A percentile compares a stretch with the other conserved stretches of the same genome.
Conservation (phyloP, 1,284 basidiomycete species). For the Sanghuangporus baumii region DNA sequence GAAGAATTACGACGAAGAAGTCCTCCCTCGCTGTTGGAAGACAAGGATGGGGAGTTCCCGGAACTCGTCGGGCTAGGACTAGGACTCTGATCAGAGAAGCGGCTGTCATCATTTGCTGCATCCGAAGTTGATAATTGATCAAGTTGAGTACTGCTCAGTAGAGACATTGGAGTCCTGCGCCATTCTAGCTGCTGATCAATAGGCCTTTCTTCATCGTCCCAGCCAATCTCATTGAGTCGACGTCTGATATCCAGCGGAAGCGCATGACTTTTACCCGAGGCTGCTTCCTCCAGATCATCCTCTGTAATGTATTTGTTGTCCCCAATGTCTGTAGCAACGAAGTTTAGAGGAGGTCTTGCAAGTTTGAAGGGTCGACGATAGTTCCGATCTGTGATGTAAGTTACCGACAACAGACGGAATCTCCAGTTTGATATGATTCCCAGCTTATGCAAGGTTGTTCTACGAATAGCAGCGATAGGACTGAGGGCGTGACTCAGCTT, state of each 20-base stretch:
- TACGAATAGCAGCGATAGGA: constrained; percentile 38
- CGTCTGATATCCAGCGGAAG: constrained; percentile 58
- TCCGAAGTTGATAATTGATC: constrained; percentile 30
- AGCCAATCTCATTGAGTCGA: constrained; percentile 64
- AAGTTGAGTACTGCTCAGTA: constrained; percentile 50
- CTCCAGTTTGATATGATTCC: constrained; percentile 55
- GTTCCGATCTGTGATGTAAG: constrained; percentile 50
- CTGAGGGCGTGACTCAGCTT: constrained; percentile 27
- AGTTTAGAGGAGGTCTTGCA: constrained; percentile 56
- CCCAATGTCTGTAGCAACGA: constrained; percentile 68
- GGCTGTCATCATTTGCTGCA: constrained; percentile 17
- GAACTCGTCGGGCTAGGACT: constrained; percentile 27
- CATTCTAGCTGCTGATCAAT: constrained; percentile 52
- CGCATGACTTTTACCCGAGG: constrained; percentile 35
- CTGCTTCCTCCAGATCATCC: constrained; percentile 45
- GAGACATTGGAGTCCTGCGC: constrained; percentile 56
- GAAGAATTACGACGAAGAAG: constrained; percentile 52
- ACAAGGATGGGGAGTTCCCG: constrained; percentile 32
- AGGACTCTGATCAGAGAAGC: constrained; percentile 24
- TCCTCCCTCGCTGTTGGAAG: constrained; percentile 24
- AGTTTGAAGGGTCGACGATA: constrained; percentile 61
- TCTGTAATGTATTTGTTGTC: constrained; percentile 48
- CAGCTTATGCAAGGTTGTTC: constrained; percentile 47
- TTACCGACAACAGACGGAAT: constrained; percentile 58
- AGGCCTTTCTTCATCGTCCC: constrained; percentile 52